Evolutionary conservation across 2,329 filamentous ascomycete species (phyloP).

Genomic region (Beauveria sp.): DNA sequence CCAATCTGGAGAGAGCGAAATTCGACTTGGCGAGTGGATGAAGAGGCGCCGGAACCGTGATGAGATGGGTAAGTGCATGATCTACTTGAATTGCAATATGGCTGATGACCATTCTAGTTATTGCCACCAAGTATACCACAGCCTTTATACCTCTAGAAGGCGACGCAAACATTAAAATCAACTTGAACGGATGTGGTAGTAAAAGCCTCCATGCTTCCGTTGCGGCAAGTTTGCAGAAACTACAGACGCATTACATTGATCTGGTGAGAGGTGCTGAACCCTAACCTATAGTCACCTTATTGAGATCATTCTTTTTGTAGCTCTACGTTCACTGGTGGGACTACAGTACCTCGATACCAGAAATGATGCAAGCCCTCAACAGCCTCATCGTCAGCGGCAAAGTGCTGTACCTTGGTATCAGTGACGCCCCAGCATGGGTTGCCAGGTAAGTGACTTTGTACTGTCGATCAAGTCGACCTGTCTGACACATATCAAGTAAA

Average conservation of each 20-base stretch:
- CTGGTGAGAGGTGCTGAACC: slow-evolving; percentile 30
- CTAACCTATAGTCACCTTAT: not conserved
- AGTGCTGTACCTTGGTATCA: slow-evolving; percentile 58
- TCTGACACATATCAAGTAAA: slow-evolving; percentile 31
- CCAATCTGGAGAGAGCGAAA: slow-evolving; percentile 54
- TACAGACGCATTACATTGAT: slow-evolving; percentile 64
- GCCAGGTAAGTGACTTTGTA: slow-evolving; percentile 33
- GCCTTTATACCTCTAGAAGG: slow-evolving; percentile 38
- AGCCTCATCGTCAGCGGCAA: slow-evolving; percentile 52
- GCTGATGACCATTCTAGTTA: slow-evolving; percentile 31
- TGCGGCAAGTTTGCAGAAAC: slow-evolving; percentile 48
- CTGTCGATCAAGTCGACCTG: not conserved
- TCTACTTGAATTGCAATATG: too few relatives aligned
- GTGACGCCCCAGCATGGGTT: slow-evolving; percentile 63
- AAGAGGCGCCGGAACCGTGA: slow-evolving; percentile 55
- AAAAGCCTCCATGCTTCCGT: slow-evolving; percentile 54
- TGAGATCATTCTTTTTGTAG: slow-evolving; percentile 39
- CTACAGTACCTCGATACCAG: slow-evolving; percentile 40
- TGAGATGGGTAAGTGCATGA: slow-evolving; percentile 36
- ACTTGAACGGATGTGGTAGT: slow-evolving; percentile 50
- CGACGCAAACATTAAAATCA: slow-evolving; percentile 37
- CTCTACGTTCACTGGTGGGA: slow-evolving; percentile 63
- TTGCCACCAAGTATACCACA: slow-evolving; percentile 63
- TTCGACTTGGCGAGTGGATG: slow-evolving; percentile 67
- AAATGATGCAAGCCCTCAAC: slow-evolving; percentile 63